phyloP scores from a whole-genome alignment of 225 moss, liverwort and hornwort species.

The Neckera pumila region DNA sequence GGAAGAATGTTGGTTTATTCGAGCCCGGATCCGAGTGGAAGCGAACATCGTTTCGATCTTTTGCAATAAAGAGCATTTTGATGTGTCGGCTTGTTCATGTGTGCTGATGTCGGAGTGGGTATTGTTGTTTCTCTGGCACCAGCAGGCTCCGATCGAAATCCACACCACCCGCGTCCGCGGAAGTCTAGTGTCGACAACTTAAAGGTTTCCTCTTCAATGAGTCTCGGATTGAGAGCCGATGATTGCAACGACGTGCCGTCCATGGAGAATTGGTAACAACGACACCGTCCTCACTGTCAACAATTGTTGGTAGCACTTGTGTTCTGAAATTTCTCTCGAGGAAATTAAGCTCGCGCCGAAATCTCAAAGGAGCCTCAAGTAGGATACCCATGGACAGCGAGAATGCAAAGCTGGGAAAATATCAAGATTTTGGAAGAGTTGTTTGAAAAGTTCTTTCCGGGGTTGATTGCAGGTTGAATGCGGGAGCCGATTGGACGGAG shows the following conservation, averaged over 20 bases:
- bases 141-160: not conserved
- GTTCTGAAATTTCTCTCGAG: not conserved
- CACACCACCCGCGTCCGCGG: not conserved
- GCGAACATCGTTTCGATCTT: not conserved
- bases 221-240: slow-evolving; percentile 20
- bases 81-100: not conserved
- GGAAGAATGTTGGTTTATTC: not conserved
- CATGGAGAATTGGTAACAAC: slow-evolving; percentile 45
- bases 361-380: not conserved
- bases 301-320: not conserved
- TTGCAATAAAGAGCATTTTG: not conserved
- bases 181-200: not conserved
- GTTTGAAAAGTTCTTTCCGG: not conserved
- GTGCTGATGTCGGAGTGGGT: not conserved
- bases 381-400: not conserved
- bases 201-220: slow-evolving; percentile 5
- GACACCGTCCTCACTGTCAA: not conserved
- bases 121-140: not conserved
- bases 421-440: not conserved
- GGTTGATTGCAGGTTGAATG: slow-evolving; percentile 25
- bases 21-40: not conserved
- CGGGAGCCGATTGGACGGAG: slow-evolving; percentile 17
- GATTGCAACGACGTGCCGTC: slow-evolving; percentile 15
- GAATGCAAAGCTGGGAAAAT: not conserved
- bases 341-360: not conserved